Conservation (phyloP, 2,329 filamentous ascomycete species). For the Diaporthe citrichinensis region DNA sequence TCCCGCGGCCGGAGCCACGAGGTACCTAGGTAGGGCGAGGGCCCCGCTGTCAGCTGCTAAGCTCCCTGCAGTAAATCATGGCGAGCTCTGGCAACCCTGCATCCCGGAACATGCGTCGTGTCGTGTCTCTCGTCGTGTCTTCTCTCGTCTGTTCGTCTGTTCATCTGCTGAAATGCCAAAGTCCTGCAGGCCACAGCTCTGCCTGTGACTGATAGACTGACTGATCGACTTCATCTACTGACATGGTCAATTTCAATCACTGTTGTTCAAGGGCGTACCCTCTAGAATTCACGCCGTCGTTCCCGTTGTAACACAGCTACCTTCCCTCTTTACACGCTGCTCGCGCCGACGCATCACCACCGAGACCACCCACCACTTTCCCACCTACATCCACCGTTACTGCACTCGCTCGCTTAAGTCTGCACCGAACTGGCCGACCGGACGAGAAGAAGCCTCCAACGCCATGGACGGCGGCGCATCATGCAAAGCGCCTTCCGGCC, state of each 20-base stretch:
- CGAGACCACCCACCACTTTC: too few relatives aligned
- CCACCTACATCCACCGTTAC: neutral
- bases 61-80: slow-evolving; percentile 24
- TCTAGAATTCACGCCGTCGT: neutral
- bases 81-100: slow-evolving; percentile 25
- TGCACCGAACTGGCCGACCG: neutral
- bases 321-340: neutral
- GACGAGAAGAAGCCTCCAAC: slow-evolving; percentile 43
- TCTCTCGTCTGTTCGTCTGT: neutral
- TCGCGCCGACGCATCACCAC: neutral
- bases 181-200: slow-evolving; percentile 25
- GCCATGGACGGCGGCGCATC: slow-evolving; percentile 44
- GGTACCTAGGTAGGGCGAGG: slow-evolving; percentile 1
- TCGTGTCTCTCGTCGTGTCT: slow-evolving; percentile 13
- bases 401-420: neutral
- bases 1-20: slow-evolving; percentile 20
- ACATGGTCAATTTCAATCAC: neutral
- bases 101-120: slow-evolving; percentile 27
- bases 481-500: slow-evolving; percentile 49
- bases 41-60: slow-evolving; percentile 30
- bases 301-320: slow-evolving; percentile 25
- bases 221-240: neutral
- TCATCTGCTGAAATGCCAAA: slow-evolving; percentile 19
- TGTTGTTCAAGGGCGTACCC: slow-evolving; percentile 31
- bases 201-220: slow-evolving; percentile 25